Evolutionary conservation across 1,284 basidiomycete species (phyloP).

Genomic region (Cutaneotrichosporon mucoides): DNA sequence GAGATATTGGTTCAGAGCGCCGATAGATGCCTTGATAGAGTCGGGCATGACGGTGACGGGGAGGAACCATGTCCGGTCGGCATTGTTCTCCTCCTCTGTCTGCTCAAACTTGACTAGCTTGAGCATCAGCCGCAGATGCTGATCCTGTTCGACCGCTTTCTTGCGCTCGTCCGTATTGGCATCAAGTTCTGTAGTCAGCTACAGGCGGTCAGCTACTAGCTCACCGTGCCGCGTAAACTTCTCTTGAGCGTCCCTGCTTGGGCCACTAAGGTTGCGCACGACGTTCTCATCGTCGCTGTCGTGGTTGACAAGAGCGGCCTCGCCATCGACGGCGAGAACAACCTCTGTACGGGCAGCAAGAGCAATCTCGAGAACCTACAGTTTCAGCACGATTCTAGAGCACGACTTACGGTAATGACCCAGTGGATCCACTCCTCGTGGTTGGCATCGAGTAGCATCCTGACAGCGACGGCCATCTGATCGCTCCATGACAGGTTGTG

Average conservation of each 20-base stretch:
- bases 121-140: slow-evolving; percentile 75
- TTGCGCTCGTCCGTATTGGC: slow-evolving; percentile 67
- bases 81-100: slow-evolving; percentile 12
- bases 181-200: slow-evolving; percentile 59
- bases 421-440: slow-evolving; percentile 67
- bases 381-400: slow-evolving; percentile 1
- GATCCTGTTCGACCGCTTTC: slow-evolving; percentile 69
- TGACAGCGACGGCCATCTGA: slow-evolving; percentile 78
- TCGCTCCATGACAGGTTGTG: slow-evolving; percentile 72
- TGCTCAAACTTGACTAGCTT: slow-evolving; percentile 37
- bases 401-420: slow-evolving; percentile 66
- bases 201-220: slow-evolving; percentile 29
- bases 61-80: slow-evolving; percentile 30
- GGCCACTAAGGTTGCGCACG: slow-evolving; percentile 47
- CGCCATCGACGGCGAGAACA: slow-evolving; percentile 65
- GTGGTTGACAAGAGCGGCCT: slow-evolving; percentile 34
- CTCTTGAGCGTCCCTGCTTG: slow-evolving; percentile 64
- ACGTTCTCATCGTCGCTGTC: slow-evolving; percentile 50
- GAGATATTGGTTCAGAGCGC: slow-evolving; percentile 38
- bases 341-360: slow-evolving; percentile 65
- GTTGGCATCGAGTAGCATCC: slow-evolving; percentile 64
- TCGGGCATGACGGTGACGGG: slow-evolving; percentile 30
- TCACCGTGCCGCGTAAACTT: slow-evolving; percentile 73
- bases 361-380: slow-evolving; percentile 64
- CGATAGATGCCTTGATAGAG: slow-evolving; percentile 27